Evolutionary conservation across 2,329 filamentous ascomycete species (phyloP), one percentile per base, ranked within the genome.

Genomic region (Daldinia eschscholtzii): DNA sequence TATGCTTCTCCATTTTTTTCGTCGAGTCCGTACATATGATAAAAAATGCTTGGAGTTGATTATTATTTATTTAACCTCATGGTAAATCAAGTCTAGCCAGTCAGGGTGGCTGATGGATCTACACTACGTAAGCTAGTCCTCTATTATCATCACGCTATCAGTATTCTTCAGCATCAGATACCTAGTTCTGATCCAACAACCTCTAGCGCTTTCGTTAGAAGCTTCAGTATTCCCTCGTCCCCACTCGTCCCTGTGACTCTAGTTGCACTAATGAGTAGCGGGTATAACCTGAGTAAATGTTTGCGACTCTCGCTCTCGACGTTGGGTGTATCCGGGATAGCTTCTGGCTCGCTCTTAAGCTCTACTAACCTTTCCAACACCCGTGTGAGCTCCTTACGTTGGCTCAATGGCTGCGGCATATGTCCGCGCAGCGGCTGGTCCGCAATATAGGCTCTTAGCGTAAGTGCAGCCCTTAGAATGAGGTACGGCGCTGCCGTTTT

Each of bases 381-480:
- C 75, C 92, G 91, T 4, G 92, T 78, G 10, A 99, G 82, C 77
- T 97, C 96, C 69, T 88, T 90, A 48, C 93, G 87, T 76, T 97
- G 93, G 7, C 89, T 91, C 4, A 93, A 84, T 0, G 95, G 95
- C 78, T 96, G 93, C 4, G 96, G 96, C 89, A 97, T 96, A 57
- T 90, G 87, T 0, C 96, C 94, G 13, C 96, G 87, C 20, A 99
- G 83, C 0, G 95, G 94, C 77, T 98, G 95, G 79, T 99, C 96
- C 3, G 94, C 92, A 52, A 97, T 90, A 77, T 97, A 98, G 0
- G 91, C 86, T 63, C 93, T 90, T n/a, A 98, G 81, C 0, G 93
- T 90, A 15, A 97, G 83, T 0, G 92, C 93, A 12, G 92, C 89
- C 2, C 96, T 90, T 1, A 97, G 83, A 50, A 98, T 91, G 2